Base-by-base conservation (phyloP, 176 grass and related monocot genomes). In the Juncus inflexus region DNA sequence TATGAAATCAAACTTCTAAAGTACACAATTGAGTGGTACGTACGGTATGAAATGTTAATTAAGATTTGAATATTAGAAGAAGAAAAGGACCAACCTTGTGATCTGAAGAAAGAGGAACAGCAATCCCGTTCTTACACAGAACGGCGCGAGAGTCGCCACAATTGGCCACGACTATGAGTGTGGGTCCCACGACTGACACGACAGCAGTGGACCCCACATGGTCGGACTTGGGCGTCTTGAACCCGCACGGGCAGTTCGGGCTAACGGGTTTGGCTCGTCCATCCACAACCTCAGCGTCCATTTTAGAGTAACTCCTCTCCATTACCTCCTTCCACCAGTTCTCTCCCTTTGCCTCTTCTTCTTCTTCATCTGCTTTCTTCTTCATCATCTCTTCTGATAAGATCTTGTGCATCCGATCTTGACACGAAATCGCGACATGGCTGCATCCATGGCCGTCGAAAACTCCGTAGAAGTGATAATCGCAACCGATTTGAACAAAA, bases 81-180 rank as follows among this genome's bases (percentile, higher is more conserved):
- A 12, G 43, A 13, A 37, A 10, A 60, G 15, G 55, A 28, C 19
- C 12, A 49, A 86, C 87, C 73, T 92, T 92, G 66, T 92, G 89
- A 58, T 92, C 84, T 3, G 64, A 63, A 15, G 84, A 92, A 8
- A 92, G 78, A 9, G 81, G 61, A 12, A 87, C 78, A 37, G 89
- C 36, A 13, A 81, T 51, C 56, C 81, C 89, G 43, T 45, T 75
- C 14, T 84, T 77, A 2, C 45, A 87, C 53, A 91, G 77, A 7
- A 87, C 81, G 0, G 81, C 89, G 13, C 89, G 80, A 2, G 89
- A 92, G 56, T 92, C 89, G 42, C 89, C 84, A 40, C 81, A 83
- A 70, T 84, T 92, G 9, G 81, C 81, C 2, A 92, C 81, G 2
- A 92, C 84, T 19, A 92, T 55, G 7, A 19, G 67, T 37, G 14